A percentile compares a stretch with the other conserved stretches of the same genome.
These are phyloP conservation scores for Mycena vitilis DNA, from an alignment of 768 basidiomycete species.

Conservation along the genomic window DNA sequence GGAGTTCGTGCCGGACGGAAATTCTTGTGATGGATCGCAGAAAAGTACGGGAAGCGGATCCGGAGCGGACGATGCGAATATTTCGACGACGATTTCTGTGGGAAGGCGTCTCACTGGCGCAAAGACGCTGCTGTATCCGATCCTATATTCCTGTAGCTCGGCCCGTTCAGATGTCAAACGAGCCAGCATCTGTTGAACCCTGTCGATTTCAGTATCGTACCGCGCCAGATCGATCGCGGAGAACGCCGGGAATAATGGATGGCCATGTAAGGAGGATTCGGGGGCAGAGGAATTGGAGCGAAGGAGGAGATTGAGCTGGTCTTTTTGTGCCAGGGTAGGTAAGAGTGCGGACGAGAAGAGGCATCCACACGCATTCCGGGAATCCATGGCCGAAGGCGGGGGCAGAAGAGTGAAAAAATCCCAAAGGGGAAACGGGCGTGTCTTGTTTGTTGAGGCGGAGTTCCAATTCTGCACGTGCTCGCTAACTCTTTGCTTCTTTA, in stretches of 20 bases:
- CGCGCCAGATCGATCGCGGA: background rate
- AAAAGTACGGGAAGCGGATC: background rate
- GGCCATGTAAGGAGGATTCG: background rate
- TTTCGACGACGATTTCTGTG: background rate
- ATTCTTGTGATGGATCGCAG: background rate
- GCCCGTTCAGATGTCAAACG: background rate
- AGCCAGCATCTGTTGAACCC: background rate
- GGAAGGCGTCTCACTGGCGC: constrained; percentile 4
- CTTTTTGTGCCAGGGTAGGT: too few relatives aligned
- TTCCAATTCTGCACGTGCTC: too few relatives aligned
- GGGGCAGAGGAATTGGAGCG: background rate
- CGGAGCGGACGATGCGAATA: background rate
- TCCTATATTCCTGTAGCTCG: background rate
- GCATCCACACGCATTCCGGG: too few relatives aligned
- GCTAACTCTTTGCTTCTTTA: too few relatives aligned
- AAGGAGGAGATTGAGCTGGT: too few relatives aligned
- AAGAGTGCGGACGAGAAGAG: too few relatives aligned
- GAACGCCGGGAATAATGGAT: background rate
- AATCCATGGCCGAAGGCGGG: too few relatives aligned
- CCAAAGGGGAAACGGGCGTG: too few relatives aligned
- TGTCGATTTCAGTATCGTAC: background rate
- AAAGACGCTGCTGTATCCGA: background rate
- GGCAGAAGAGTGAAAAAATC: too few relatives aligned
- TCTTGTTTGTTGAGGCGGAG: too few relatives aligned
- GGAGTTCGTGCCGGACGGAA: background rate